Evolutionary conservation across 2,329 filamentous ascomycete genomes (phyloP), one percentile per base, ranked within the genome.

Genomic region (Fusarium keratoplasticum): DNA sequence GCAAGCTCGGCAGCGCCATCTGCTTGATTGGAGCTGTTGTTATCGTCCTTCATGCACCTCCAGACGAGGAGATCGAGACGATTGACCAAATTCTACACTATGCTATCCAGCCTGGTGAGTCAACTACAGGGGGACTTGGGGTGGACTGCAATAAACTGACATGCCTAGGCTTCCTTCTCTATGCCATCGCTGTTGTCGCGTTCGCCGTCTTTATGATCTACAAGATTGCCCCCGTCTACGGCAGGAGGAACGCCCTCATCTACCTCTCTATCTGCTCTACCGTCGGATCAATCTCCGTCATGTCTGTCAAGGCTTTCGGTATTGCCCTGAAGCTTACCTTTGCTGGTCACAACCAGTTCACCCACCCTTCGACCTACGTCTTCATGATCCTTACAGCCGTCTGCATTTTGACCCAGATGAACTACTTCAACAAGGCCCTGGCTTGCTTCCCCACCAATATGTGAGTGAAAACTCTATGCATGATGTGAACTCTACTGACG

Each of bases 381-480:
- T 99, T 99, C 82, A 92, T 96, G 84, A 98, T 99, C 75, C 90
- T 98, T 74, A 96, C 95, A 0, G 88, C 89, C 4, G 94, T 98
- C 74, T 99, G 96, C 86, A 98, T 99, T 81, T 83, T 99, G 76
- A 98, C 95, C 10, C 96, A 99, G 87, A 98, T 99, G 96, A 99
- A 99, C 84, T 99, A 99, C 84, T 98, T 99, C 85, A 99, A 99
- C 88, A 99, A 99, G 84, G 96, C 96, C 9, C 86, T 99, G 69
- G 97, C 95, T 83, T 95, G 97, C 80, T 99, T 98, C 84, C 96
- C 94, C 33, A 98, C 96, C 35, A 98, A 97, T 78, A 97, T 99
- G 95, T 98, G 89, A 82, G 94, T 87, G 27, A 13, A 10, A 16
- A 14, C 27, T 10, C 25, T 20, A 11, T 29, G 5, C 8, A 14